phyloP scores from a whole-genome alignment of 768 basidiomycete species.

The Mycena polygramma region DNA sequence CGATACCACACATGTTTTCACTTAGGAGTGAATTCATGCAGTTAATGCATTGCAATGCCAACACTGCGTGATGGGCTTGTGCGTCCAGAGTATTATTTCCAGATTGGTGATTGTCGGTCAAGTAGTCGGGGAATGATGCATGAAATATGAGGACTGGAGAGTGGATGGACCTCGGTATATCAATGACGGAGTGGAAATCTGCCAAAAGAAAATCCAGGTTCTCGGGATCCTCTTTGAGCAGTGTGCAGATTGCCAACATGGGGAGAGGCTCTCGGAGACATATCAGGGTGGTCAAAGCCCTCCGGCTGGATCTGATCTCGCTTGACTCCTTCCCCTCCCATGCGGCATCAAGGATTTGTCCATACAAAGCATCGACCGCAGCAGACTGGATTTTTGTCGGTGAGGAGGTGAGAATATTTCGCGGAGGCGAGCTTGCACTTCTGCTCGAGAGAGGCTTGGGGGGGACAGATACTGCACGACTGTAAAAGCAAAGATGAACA shows the following conservation, averaged over 20 bases:
- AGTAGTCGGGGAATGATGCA: conserved; percentile 2
- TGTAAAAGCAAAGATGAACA: conserved; percentile 12
- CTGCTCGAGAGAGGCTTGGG: not conserved
- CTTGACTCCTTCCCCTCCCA: conserved; percentile 2
- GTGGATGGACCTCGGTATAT: not conserved
- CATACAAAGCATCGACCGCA: not conserved
- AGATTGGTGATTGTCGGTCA: not conserved
- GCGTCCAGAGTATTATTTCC: not conserved
- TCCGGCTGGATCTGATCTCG: not conserved
- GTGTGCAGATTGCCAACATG: not conserved
- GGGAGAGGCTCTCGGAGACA: conserved; percentile 9
- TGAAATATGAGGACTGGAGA: conserved; percentile 1
- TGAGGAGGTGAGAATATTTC: not conserved
- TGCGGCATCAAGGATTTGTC: not conserved
- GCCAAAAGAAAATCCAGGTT: not conserved
- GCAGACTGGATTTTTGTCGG: not conserved
- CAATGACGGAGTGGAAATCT: conserved; percentile 12
- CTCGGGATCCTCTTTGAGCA: not conserved
- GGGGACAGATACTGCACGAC: not conserved
- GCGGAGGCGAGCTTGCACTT: not conserved
- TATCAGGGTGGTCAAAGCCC: not conserved
- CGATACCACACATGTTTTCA: not conserved
- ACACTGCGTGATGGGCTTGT: not conserved
- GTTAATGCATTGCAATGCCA: not conserved
- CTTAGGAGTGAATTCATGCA: not conserved